These are phyloP conservation scores for Pythium diclinum DNA, from an alignment of 352 stramenopile species.

Conservation along the genomic window DNA sequence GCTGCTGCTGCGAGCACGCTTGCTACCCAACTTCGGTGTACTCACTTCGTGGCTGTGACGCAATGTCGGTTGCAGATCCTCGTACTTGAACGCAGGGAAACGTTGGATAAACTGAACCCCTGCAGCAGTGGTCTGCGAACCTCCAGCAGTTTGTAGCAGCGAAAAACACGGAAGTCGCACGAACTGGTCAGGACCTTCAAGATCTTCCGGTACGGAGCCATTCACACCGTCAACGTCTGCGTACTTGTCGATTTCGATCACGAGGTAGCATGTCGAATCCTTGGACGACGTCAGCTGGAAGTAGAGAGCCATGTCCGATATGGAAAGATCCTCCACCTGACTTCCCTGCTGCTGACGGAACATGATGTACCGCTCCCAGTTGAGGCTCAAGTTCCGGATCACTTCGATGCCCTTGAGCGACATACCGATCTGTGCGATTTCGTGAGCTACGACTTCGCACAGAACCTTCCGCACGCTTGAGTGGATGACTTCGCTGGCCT, in stretches of 20 bases:
- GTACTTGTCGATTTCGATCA: conserved; percentile 86
- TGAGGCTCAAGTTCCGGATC: conserved; percentile 71
- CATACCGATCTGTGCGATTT: conserved; percentile 70
- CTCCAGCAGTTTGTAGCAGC: conserved; percentile 66
- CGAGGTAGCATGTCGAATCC: conserved; percentile 79
- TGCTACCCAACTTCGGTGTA: conserved; percentile 41
- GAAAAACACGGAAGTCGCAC: conserved; percentile 80
- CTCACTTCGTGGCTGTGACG: conserved; percentile 40
- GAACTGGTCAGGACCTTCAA: conserved; percentile 55
- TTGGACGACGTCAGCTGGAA: conserved; percentile 84
- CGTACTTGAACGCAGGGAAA: conserved; percentile 77
- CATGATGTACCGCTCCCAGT: conserved; percentile 83
- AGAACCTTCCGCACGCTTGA: conserved; percentile 65
- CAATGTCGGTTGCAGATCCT: conserved; percentile 61
- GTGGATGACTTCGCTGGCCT: conserved; percentile 70
- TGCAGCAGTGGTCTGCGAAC: conserved; percentile 50
- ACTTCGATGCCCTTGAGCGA: conserved; percentile 82
- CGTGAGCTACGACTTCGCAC: conserved; percentile 81
- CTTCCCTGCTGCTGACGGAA: conserved; percentile 80
- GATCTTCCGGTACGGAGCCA: conserved; percentile 42
- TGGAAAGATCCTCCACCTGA: conserved; percentile 73
- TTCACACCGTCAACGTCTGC: conserved; percentile 64
- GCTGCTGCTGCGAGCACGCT: conserved; percentile 23
- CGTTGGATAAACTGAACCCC: conserved; percentile 85
- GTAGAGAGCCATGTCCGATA: conserved; percentile 79